Percentiles rank a stretch among this genome's conserved stretches.
Evolutionary conservation across 75 land plant genomes (phyloP).

Genomic region (Isoetes taiwanensis): DNA sequence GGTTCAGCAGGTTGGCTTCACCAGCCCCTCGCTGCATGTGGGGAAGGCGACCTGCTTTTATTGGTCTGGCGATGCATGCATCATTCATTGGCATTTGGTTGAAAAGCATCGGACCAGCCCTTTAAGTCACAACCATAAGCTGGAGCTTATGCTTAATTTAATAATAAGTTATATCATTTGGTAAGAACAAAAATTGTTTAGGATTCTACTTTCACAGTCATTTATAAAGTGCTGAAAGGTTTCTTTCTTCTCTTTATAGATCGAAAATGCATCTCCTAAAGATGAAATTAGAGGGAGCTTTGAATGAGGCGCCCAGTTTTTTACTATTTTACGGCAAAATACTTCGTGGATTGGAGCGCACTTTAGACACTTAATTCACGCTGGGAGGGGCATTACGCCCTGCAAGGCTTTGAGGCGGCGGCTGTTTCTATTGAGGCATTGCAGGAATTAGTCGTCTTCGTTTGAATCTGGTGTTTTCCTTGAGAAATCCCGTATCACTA

Average conservation of each 20-base stretch:
- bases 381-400: too few species aligned
- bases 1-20: constrained; percentile 22
- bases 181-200: background rate
- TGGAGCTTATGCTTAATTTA: background rate
- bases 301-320: constrained; percentile 21
- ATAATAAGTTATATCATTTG: background rate
- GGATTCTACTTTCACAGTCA: background rate
- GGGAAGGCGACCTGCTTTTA: constrained; percentile 18
- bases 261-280: constrained; percentile 4
- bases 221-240: background rate
- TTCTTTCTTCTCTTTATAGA: background rate
- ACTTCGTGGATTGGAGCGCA: constrained; percentile 22
- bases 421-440: too few species aligned
- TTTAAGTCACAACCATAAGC: background rate
- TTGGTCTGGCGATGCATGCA: constrained; percentile 31
- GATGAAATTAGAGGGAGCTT: constrained; percentile 10
- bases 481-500: too few species aligned
- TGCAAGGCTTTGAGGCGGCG: too few species aligned
- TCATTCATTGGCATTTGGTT: constrained; percentile 16
- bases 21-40: constrained; percentile 20
- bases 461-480: too few species aligned
- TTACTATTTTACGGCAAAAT: constrained; percentile 18
- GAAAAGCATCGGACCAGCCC: constrained; percentile 11
- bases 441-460: too few species aligned
- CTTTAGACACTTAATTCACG: too few species aligned